Conservation (phyloP, 176 grass and related monocot genomes). For the Ensete glaucum region DNA sequence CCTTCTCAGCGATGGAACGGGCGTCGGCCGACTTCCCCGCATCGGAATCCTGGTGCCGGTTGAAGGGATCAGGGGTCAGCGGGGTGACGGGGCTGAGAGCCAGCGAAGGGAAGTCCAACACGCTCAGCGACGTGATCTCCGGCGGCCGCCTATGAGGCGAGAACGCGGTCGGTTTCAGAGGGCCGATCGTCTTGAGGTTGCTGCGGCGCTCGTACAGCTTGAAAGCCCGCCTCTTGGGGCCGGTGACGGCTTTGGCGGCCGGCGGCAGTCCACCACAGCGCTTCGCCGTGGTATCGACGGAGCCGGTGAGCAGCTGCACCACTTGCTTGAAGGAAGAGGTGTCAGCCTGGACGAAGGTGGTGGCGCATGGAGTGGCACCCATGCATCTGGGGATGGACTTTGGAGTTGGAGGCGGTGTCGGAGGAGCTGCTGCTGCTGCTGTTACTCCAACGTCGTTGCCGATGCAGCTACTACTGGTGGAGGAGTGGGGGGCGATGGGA, state of each 20-base stretch:
- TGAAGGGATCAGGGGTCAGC: background rate
- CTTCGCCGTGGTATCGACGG: conserved; percentile 25
- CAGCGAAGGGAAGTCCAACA: conserved; percentile 2
- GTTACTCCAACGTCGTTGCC: background rate
- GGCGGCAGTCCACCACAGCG: background rate
- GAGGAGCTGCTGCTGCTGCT: background rate
- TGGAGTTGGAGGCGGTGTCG: background rate
- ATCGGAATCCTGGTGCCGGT: background rate
- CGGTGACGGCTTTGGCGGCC: background rate
- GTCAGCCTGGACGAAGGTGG: conserved; percentile 69
- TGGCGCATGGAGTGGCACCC: conserved; percentile 33
- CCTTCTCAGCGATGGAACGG: background rate
- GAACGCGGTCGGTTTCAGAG: background rate
- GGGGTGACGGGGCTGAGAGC: background rate
- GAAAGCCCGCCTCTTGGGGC: background rate
- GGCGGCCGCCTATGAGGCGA: background rate
- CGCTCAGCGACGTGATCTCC: background rate
- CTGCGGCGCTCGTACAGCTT: background rate
- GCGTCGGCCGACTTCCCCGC: background rate
- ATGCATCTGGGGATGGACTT: background rate
- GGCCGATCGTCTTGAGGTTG: background rate
- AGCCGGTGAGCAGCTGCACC: conserved; percentile 81
- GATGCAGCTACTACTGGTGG: background rate
- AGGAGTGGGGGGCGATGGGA: background rate
- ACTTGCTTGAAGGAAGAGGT: conserved; percentile 62